Conservation (phyloP, 768 basidiomycete genomes). For the Kwoniella dendrophila region DNA sequence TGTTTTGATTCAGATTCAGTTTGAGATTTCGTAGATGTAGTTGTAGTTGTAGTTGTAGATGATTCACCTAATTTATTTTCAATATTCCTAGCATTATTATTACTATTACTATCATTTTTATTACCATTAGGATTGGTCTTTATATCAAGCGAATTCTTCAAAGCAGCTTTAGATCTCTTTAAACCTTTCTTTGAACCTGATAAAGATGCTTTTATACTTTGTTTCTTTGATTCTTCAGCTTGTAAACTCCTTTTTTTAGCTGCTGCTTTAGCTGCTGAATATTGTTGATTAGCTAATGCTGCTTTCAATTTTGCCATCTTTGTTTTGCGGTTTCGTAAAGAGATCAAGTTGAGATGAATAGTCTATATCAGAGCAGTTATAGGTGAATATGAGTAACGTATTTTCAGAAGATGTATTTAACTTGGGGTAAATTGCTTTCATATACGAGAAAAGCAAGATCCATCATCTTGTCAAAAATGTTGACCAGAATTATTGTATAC, state of each 20-base stretch:
- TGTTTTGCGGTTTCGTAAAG: not conserved
- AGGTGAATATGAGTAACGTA: too few species aligned
- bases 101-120: not conserved
- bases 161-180: conserved; percentile 7
- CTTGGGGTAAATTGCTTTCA: too few species aligned
- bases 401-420: too few species aligned
- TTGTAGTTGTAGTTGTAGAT: too few species aligned
- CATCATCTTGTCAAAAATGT: too few species aligned
- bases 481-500: not conserved
- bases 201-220: conserved; percentile 23
- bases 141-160: not conserved
- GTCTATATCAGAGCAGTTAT: too few species aligned
- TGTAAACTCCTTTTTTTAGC: conserved; percentile 21
- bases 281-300: conserved; percentile 25
- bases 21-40: conserved; percentile 17
- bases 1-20: too few species aligned
- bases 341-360: too few species aligned
- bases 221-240: conserved; percentile 22
- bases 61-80: not conserved
- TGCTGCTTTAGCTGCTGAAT: conserved; percentile 15
- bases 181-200: conserved; percentile 27
- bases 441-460: too few species aligned
- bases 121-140: too few species aligned
- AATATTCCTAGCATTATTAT: not conserved
- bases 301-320: conserved; percentile 27